phyloP scores from a whole-genome alignment of 1,139 yeast species.

The Candida sanyaensis region DNA sequence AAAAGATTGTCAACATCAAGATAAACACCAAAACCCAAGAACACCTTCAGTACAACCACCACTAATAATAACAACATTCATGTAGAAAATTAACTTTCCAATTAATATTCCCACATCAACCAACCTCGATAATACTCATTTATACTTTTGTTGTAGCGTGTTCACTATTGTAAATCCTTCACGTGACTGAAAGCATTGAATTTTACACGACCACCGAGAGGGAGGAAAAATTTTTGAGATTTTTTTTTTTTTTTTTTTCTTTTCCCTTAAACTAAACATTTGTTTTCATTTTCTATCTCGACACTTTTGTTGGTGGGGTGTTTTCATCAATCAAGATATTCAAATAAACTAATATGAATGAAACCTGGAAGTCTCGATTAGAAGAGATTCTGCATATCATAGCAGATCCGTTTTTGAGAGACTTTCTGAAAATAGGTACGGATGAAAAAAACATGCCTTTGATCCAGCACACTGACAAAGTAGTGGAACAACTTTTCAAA shows the following conservation, averaged over 20 bases:
- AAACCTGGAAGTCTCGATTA: conserved; percentile 14
- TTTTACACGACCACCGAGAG: neutral
- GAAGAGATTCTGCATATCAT: conserved; percentile 16
- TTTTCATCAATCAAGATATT: neutral
- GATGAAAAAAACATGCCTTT: conserved; percentile 9
- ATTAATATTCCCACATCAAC: too few species aligned
- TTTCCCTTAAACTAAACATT: neutral
- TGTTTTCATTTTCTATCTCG: neutral
- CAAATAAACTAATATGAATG: neutral
- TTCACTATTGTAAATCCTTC: neutral
- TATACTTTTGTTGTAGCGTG: too few species aligned
- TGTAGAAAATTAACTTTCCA: too few species aligned
- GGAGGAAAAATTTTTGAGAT: neutral
- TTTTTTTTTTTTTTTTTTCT: neutral
- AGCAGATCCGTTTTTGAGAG: conserved; percentile 15
- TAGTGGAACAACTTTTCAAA: conserved; percentile 13
- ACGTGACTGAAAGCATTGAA: neutral
- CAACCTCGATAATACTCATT: too few species aligned
- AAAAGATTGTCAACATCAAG: too few species aligned
- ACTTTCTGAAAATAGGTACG: conserved; percentile 8
- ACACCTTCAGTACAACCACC: too few species aligned
- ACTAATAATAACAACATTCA: too few species aligned
- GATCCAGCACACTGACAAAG: conserved; percentile 8
- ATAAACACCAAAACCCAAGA: too few species aligned
- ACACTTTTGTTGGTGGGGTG: neutral